Evolutionary conservation across 1,284 basidiomycete species (phyloP), one percentile per base, ranked within the genome.

Genomic region (Lignosus rhinocerotis): DNA sequence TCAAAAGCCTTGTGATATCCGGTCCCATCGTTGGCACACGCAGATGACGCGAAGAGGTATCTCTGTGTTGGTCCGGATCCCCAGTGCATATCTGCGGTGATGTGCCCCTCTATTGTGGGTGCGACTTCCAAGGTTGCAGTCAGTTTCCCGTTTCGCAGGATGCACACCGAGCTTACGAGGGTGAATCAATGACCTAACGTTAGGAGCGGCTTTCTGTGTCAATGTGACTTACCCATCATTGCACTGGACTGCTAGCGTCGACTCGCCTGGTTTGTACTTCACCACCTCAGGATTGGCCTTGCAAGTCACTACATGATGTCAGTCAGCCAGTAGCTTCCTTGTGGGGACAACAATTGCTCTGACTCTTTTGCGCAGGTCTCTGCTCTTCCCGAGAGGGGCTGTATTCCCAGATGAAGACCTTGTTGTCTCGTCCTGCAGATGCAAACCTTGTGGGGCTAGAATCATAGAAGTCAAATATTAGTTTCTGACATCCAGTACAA

Each of bases 1-100:
- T 88, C 83, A 56, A 83, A 83, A 5, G 73, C 80, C 36, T 73
- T 76, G 59, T 90, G 87, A 44, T 69, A 73, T 0, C 86, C 86
- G 2, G 50, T 65, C 11, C 68, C 70, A 30, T 63, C 50, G 10
- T 57, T 67, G n/a, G 55, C 55, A 33, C 82, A 76, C 61, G 87
- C 86, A 0, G 85, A 82, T 1, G 85, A 87, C 0, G 83, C 81
- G 66, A 86, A 88, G 9, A 90, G 64, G 14, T 73, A 58, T 17
- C 77, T 64, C 0, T 72, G 57, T 0, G 81, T 76, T 0, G 66
- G 51, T 2, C 71, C 76, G 10, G 41, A 44, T 0, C 87, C 87
- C 88, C 87, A 90, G 7, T 71, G 67, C 45, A 85, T 78, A 6
- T 78, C 70, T 11, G 59, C 64, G 1, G 61, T 63, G 19, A 60